Base-by-base conservation (phyloP, 768 basidiomycete genomes). In the Boletus barrowsii region DNA sequence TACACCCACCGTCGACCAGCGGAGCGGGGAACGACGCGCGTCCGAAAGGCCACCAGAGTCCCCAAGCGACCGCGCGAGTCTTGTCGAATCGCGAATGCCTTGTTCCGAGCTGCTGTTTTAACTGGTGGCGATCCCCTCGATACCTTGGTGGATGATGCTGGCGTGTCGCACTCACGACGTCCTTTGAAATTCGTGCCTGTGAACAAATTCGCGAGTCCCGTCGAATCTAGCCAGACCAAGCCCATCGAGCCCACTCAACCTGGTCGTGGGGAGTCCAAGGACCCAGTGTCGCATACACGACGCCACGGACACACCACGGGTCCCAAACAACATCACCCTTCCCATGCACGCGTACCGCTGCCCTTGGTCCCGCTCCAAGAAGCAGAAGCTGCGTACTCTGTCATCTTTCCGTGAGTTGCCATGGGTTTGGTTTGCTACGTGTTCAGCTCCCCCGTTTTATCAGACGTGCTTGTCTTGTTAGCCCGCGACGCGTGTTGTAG, bases 161-260 rank as follows among this genome's bases (percentile, higher is more conserved):
- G 58, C n/a, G 10, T 56, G 51, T 53, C 57, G 17, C 47, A 3
- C 50, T 36, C 59, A 8, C 64, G 64, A 0, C 66, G 61, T 13
- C 69, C 69, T 24, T 55, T 70, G 48, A 54, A 60, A 20, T 70
- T 70, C 26, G 70, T 70, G 8, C 54, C 66, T 43, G 53, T 64
- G 46, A 50, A 62, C 43, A 68, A 68, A 46, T 64, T 64, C 24
- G 8, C 55, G 8, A 18, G 37, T 29, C 46, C 47, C 30, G 24
- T 20, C 30, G 9, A 35, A 46, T 11, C 4, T 22, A 24, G 42
- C 43, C 26, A 20, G 42, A n/a, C 30, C 10, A 32, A 26, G 15
- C 13, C 43, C 10, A 20, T 33, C 40, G 30, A 47, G 37, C 24
- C 52, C n/a, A 51, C 50, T n/a, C 18, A 35, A 14, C 11, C 30